These are phyloP conservation scores for Aspergillus nanangensis DNA, from an alignment of 495 filamentous ascomycete genomes.

Conservation along the genomic window DNA sequence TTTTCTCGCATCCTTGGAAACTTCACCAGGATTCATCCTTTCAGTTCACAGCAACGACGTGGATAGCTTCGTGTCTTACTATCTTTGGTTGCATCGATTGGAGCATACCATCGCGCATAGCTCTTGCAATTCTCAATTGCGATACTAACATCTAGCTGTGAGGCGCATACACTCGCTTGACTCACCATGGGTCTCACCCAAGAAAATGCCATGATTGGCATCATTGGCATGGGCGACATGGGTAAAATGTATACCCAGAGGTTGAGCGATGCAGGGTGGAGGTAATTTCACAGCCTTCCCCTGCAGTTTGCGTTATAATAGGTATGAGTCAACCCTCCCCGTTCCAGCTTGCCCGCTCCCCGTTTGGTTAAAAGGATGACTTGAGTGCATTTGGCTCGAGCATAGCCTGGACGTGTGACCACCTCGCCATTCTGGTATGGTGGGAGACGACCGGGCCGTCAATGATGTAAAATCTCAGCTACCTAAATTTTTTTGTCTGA, in stretches of 20 bases:
- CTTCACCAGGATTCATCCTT: background rate
- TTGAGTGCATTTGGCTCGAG: slow-evolving; percentile 99
- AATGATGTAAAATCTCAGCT: slow-evolving; percentile 97
- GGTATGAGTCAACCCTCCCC: slow-evolving; percentile 26
- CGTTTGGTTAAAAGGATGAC: slow-evolving; percentile 72
- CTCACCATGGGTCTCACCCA: slow-evolving; percentile 43
- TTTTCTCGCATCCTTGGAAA: background rate
- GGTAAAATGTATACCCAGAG: slow-evolving; percentile 96
- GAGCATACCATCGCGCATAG: too few relatives aligned
- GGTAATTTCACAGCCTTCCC: slow-evolving; percentile 51
- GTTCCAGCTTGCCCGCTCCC: slow-evolving; percentile 13
- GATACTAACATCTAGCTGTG: background rate
- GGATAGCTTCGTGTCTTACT: background rate
- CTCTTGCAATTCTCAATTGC: background rate
- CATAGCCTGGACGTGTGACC: slow-evolving; percentile 50
- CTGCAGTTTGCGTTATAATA: slow-evolving; percentile 13
- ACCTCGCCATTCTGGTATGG: slow-evolving; percentile 50
- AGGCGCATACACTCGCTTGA: background rate
- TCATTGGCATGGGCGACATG: slow-evolving; percentile 99
- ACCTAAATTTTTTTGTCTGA: slow-evolving; percentile 93
- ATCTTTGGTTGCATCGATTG: too few relatives aligned
- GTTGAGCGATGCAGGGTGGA: slow-evolving; percentile 89
- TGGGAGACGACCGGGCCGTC: slow-evolving; percentile 49
- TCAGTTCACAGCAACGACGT: background rate
- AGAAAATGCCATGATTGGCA: slow-evolving; percentile 71